Evolutionary conservation across 768 basidiomycete genomes (phyloP).

Genomic region (Mycena vulgaris): DNA sequence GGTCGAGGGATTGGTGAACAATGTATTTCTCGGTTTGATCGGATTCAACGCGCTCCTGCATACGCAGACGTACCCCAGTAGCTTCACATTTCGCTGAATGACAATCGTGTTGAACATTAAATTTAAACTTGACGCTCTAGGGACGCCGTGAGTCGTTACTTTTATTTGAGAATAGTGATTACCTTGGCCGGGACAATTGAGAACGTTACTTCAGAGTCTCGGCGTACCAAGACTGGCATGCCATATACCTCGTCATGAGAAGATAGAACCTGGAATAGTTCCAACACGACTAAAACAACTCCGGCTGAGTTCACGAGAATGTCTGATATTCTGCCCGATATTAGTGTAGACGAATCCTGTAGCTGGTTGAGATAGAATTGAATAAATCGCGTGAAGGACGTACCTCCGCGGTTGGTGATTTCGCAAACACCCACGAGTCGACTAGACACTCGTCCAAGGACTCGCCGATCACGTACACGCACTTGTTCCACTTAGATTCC

Average conservation of each 20-base stretch:
- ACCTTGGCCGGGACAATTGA: constrained; percentile 7
- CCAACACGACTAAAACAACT: neutral
- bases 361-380: neutral
- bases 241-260: neutral
- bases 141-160: constrained; percentile 44
- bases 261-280: neutral
- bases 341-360: neutral
- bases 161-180: neutral
- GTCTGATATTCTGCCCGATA: neutral
- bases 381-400: neutral
- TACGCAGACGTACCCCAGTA: constrained; percentile 49
- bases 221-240: too few species aligned
- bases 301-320: neutral
- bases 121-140: constrained; percentile 2
- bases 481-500: neutral
- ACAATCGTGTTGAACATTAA: constrained; percentile 6
- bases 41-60: too few species aligned
- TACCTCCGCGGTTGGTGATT: neutral
- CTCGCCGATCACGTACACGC: neutral
- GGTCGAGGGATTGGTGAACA: constrained; percentile 23
- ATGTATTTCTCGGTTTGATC: constrained; percentile 54
- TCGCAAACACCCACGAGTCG: constrained; percentile 2
- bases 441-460: constrained; percentile 2
- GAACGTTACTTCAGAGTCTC: neutral
- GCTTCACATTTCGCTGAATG: constrained; percentile 41